Conservation (phyloP, 441 rosid species). For the Hura crepitans region DNA sequence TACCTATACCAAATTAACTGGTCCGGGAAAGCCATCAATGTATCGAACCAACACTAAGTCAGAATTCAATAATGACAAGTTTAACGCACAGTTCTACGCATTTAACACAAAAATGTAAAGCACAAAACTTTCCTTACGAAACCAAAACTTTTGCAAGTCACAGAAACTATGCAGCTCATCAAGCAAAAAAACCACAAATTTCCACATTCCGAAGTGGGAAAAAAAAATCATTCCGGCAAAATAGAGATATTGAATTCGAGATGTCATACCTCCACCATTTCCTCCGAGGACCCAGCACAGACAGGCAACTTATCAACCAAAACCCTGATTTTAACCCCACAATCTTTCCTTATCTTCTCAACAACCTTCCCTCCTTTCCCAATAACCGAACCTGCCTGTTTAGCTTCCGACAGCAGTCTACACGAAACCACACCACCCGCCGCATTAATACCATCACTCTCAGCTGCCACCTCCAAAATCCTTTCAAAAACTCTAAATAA, state of each 20-base stretch:
- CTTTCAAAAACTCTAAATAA: constrained; percentile 71
- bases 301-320: constrained; percentile 61
- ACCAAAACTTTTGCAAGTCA: neutral
- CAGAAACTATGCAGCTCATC: neutral
- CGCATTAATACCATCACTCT: constrained; percentile 32
- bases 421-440: constrained; percentile 52
- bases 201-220: neutral
- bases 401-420: constrained; percentile 64
- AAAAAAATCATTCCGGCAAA: neutral
- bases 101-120: neutral
- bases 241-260: neutral
- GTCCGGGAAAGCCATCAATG: neutral
- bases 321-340: constrained; percentile 62
- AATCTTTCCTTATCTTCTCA: constrained; percentile 71
- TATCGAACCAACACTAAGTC: neutral
- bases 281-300: constrained; percentile 60
- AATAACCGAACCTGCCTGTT: constrained; percentile 68
- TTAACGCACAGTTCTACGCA: neutral
- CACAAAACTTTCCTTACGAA: neutral
- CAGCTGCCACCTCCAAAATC: constrained; percentile 65
- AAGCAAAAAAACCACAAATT: neutral
- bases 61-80: neutral
- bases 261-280: constrained; percentile 62
- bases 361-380: constrained; percentile 87
- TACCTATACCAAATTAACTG: neutral